Evolutionary conservation across 306 rosid genomes (phyloP), one percentile per base, ranked within the genome.

Genomic region (Medicago arabica): DNA sequence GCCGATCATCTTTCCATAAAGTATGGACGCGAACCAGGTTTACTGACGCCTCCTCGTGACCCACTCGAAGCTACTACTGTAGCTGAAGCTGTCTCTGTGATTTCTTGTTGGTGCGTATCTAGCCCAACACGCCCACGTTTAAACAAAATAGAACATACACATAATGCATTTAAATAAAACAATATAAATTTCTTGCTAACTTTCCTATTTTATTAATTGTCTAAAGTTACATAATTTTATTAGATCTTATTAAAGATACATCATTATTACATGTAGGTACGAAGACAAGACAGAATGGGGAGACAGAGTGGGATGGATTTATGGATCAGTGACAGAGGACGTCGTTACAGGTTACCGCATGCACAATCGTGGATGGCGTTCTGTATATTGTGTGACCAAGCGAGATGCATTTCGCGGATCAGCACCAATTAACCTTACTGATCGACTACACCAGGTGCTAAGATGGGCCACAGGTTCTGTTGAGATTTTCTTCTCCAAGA

Each of bases 31-130:
- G 88, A 92, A 13, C 91, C 97, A 0, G 97, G 98, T 54, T 65
- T 17, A 13, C 87, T 94, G 0, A 78, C 94, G 31, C 77, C 6
- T n/a, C 97, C 98, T 9, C 96, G 98, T 0, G 87, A 90, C 0
- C 98, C 94, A 9, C 98, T 94, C 8, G 96, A 94, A 67, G 88
- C 97, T 16, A 55, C 83, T 10, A 80, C 82, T 0, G 98, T 94
- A 19, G 97, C 98, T 2, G 97, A 94, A 80, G 86, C 96, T 0
- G 97, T 94, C 19, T 88, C 97, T 0, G 87, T 87, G 41, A 91
- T 94, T 68, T 94, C 98, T 38, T 94, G 98, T 16, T 94, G 97
- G 98, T 91, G 82, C 7, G 78, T 53, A 34, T 12, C 19, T 15
- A 15, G 41, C 13, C 21, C 1, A 61, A 31, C 2, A 61, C 21